Evolutionary conservation across 169 alveolate species (phyloP).

Genomic region (Eimeria falciformis): DNA sequence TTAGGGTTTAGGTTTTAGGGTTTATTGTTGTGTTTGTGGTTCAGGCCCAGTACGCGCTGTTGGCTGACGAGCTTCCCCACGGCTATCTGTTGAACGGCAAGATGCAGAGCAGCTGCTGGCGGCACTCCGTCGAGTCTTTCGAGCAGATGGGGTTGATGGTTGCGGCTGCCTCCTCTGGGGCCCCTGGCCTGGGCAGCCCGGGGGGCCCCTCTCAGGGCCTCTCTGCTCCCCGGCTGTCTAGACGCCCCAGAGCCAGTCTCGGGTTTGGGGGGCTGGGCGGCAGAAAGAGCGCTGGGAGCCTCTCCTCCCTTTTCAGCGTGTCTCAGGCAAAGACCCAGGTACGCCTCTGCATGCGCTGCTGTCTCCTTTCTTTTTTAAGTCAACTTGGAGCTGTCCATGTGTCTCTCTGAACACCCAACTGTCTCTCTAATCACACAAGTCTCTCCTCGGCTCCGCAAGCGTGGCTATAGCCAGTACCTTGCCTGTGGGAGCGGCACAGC

Average conservation of each 20-base stretch:
- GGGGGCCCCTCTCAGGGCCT: not conserved
- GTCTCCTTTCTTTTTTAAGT: no score
- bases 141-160: constrained; percentile 69
- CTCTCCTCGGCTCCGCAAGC: no score
- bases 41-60: no score
- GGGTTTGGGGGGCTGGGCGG: not conserved
- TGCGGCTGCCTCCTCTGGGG: not conserved
- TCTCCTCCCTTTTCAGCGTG: not conserved
- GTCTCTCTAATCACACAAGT: no score
- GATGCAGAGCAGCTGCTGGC: constrained; percentile 46
- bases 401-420: no score
- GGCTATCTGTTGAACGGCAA: constrained; percentile 33
- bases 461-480: no score
- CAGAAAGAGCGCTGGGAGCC: not conserved
- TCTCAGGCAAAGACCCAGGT: not conserved
- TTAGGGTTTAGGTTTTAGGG: not conserved
- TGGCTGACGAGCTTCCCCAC: constrained; percentile 38
- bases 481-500: no score
- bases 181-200: constrained; percentile 19
- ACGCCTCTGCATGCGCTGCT: no score
- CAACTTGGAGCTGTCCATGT: no score
- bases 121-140: constrained; percentile 45
- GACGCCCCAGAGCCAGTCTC: not conserved
- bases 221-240: not conserved
- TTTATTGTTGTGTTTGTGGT: no score